Percentiles rank a stretch among this genome's conserved stretches.
These are phyloP conservation scores for Astragalus glycyphyllos DNA, from an alignment of 306 rosid genomes.

Conservation along the genomic window DNA sequence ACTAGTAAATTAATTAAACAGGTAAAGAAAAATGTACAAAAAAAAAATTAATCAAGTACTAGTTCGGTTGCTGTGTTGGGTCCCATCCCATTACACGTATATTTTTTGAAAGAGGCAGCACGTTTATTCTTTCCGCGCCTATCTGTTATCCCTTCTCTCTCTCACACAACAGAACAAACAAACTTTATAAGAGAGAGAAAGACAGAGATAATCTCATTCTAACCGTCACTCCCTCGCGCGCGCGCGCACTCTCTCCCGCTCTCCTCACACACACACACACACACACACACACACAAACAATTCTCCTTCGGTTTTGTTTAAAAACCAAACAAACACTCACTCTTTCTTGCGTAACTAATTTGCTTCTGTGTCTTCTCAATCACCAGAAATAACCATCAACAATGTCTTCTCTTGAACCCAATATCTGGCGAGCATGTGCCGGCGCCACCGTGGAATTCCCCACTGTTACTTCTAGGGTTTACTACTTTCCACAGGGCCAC, in stretches of 20 bases:
- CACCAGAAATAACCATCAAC: neutral
- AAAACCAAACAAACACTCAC: constrained; percentile 15
- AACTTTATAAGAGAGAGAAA: neutral
- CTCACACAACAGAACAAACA: constrained; percentile 34
- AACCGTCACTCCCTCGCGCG: neutral
- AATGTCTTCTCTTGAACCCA: constrained; percentile 41
- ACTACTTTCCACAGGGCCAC: constrained; percentile 77
- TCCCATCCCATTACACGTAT: no score
- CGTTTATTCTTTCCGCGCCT: constrained; percentile 21
- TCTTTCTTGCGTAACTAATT: neutral
- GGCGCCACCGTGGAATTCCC: constrained; percentile 55
- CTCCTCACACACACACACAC: no score
- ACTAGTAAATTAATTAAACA: no score
- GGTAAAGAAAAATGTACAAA: no score
- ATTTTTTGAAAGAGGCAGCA: no score
- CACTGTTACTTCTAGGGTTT: constrained; percentile 60
- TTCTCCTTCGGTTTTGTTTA: no score
- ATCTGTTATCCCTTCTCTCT: constrained; percentile 41
- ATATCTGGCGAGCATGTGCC: constrained; percentile 69
- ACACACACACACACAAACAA: no score
- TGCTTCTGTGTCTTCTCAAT: neutral
- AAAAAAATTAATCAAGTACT: no score
- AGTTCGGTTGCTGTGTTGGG: no score
- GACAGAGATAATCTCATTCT: neutral
- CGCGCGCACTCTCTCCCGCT: no score